Base-by-base conservation (phyloP, 1,284 basidiomycete genomes). In the Ustilago trichophora region DNA sequence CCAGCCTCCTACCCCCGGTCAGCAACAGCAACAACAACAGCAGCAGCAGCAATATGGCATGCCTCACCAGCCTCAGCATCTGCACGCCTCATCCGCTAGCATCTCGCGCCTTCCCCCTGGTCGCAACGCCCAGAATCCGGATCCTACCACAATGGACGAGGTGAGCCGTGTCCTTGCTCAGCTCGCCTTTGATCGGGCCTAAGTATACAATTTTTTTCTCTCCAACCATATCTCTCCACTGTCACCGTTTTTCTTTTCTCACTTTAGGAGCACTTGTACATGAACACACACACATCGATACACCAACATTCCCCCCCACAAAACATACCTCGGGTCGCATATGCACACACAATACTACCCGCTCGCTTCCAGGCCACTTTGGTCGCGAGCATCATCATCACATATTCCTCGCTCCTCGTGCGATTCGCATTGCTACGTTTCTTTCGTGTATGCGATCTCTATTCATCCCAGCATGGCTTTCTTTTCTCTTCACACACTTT, bases 111-210 rank as follows among this genome's bases (percentile, higher is more conserved):
- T 75, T 24, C 55, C 72, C 11, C 72, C 74, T 15, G 41, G 62
- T 35, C 51, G 58, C 40, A 40, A 58, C 31, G 41, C 47, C 7
- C 62, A 48, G 47, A 55, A 50, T 8, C 66, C 64, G 1, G 64
- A 72, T 34, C 47, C 70, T 3, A 46, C 68, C 19, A 76, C 76
- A 7, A 75, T 77, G 66, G 77, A 80, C 41, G 78, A 80, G 40
- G 77, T 80, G 21, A 72, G 75, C 29, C 75, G 78, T 1, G 71
- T 77, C 24, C 51, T 80, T 13, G 75, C 75, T 4, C 76, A 78
- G 44, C 69, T 78, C 35, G 73, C 75, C 16, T 77, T 77, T 42
- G 75, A 77, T 36, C 63, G 73, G 12, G 43, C 57, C 8, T 76
- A 37, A 57, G 16, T 34, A 4, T 26, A 4, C 24, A n/a, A 40